Evolutionary conservation across 116 monocot species (phyloP).

Genomic region (Papilionanthe hybrid): DNA sequence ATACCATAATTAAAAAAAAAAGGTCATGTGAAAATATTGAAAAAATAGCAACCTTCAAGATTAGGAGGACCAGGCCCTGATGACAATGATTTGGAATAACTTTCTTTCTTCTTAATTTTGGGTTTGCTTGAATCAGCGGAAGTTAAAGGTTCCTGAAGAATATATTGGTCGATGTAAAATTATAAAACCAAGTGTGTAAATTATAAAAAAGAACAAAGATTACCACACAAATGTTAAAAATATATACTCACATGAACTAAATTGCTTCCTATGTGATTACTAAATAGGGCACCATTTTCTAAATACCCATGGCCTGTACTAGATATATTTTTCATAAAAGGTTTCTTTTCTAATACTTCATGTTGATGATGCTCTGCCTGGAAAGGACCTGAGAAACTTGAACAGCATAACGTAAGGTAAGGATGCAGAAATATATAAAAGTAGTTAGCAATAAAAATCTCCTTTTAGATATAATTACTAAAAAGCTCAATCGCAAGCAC

Average conservation of each 20-base stretch:
- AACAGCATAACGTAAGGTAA: conserved; percentile 43
- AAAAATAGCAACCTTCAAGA: conserved; percentile 51
- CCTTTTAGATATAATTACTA: neutral
- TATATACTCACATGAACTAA: conserved; percentile 38
- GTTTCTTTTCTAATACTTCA: conserved; percentile 44
- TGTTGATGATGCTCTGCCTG: conserved; percentile 33
- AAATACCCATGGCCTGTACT: conserved; percentile 23
- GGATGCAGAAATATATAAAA: conserved; percentile 6
- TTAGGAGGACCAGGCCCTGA: conserved; percentile 36
- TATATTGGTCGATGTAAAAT: conserved; percentile 2
- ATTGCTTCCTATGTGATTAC: conserved; percentile 28
- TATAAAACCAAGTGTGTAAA: neutral
- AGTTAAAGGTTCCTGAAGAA: conserved; percentile 32
- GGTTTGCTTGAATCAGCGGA: conserved; percentile 57
- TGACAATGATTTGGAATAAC: conserved; percentile 29
- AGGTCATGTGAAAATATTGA: neutral
- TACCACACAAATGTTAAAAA: conserved; percentile 3
- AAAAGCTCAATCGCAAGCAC: conserved; percentile 1
- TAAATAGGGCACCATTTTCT: conserved; percentile 12
- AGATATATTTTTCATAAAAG: conserved; percentile 37
- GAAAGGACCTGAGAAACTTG: conserved; percentile 82
- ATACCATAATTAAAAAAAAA: neutral
- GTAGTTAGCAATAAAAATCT: neutral
- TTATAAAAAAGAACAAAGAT: conserved; percentile 9
- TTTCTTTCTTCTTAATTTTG: conserved; percentile 80